Evolutionary conservation across 805 yeast species (phyloP).

Genomic region (Ogataea naganishii): DNA sequence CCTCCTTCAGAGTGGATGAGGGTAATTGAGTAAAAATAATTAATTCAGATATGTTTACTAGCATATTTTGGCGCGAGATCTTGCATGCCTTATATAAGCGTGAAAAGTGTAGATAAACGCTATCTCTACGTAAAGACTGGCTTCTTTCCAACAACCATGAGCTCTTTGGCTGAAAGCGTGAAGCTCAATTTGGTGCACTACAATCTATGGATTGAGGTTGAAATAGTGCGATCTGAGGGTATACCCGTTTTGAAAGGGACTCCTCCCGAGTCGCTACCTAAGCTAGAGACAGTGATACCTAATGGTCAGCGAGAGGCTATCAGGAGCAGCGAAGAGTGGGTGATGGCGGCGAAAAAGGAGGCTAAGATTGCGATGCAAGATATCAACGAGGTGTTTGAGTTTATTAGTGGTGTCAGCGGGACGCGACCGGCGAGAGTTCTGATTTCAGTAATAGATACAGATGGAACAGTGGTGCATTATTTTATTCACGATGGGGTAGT

Average conservation of each 20-base stretch:
- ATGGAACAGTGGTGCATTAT: constrained; percentile 67
- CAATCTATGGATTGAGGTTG: constrained; percentile 34
- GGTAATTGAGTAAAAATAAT: too few relatives aligned
- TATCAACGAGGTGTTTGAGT: constrained; percentile 31
- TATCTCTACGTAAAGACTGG: too few relatives aligned
- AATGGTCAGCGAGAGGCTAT: neutral
- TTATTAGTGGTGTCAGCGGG: constrained; percentile 9
- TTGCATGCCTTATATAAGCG: too few relatives aligned
- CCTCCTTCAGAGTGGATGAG: constrained; percentile 1
- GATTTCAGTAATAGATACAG: constrained; percentile 50
- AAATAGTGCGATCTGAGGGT: constrained; percentile 8
- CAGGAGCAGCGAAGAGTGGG: constrained; percentile 26
- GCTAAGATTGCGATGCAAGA: constrained; percentile 26
- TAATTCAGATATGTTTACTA: too few relatives aligned
- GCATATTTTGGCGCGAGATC: too few relatives aligned
- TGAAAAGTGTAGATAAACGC: too few relatives aligned
- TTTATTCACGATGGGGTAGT: constrained; percentile 57
- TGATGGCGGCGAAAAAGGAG: constrained; percentile 26
- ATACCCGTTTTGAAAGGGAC: constrained; percentile 19
- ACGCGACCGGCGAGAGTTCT: constrained; percentile 36
- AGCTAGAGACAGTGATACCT: too few relatives aligned
- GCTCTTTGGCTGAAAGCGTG: constrained; percentile 28
- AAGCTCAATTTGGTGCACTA: constrained; percentile 33
- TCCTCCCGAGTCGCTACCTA: constrained; percentile 26
- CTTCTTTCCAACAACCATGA: too few relatives aligned